Base-by-base conservation (phyloP, 352 stramenopile genomes). In the Phytophthora agathidicida region DNA sequence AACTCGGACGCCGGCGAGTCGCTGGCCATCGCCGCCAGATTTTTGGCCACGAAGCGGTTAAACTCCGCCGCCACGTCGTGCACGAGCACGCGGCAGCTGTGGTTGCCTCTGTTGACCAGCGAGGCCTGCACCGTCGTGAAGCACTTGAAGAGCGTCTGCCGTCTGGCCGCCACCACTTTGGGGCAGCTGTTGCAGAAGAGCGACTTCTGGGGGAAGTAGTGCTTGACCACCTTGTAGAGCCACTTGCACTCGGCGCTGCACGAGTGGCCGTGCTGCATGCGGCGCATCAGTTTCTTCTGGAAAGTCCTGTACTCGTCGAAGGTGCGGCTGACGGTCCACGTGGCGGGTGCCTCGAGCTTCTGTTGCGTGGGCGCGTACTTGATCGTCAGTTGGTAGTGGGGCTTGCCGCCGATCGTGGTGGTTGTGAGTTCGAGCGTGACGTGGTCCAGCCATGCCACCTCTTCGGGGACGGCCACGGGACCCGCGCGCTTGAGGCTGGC, bases 221-320 rank as follows among this genome's bases (percentile, higher is more conserved):
- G 66, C 39, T 80, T 80, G 11, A 87, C 50, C 37, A 87, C 81
- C 33, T 73, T 79, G 64, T 85, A 83, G 19, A 91, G 60, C 73
- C 71, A 91, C 31, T 67, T 71, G 67, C 82, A 91, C 46, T 89
- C 77, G 38, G 79, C 75, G 31, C 64, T 65, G 52, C 79, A 91
- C 30, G 54, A 66, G 54, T 91, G 82, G 36, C 79, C 82, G 30
- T 73, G 72, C 32, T 78, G 55, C 59, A 89, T 55, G 24, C 56
- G 53, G 44, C 74, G 73, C 2, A 84, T 48, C 10, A 89, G 59
- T 2, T 68, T 65, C 43, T 79, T 65, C 42, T 83, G 80, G 46
- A 89, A 83, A 5, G 35, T 47, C 5, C 62, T 50, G 22, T 80
- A 85, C 42, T 81, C 77, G 8, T 87, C 75, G 19, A 77, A 85